These are phyloP conservation scores for Xylaria intraflava DNA, from an alignment of 495 filamentous ascomycete genomes.

Conservation along the genomic window DNA sequence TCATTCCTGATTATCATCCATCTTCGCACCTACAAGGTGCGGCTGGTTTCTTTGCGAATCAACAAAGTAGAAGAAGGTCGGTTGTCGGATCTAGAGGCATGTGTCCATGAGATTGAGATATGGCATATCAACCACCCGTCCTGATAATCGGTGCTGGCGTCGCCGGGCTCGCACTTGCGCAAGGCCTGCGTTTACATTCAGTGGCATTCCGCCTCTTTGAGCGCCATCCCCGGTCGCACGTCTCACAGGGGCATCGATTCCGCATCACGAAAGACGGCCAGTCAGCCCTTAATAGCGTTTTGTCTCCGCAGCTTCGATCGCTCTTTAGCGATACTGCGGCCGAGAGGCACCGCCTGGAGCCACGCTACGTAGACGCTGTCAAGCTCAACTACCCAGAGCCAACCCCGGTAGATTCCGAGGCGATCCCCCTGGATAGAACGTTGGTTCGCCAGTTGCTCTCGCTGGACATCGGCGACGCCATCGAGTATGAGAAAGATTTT, in stretches of 20 bases:
- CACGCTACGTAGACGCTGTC: conserved; percentile 17
- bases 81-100: no score
- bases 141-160: conserved; percentile 42
- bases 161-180: conserved; percentile 41
- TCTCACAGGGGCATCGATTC: conserved; percentile 31
- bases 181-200: conserved; percentile 37
- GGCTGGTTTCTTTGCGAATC: no score
- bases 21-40: no score
- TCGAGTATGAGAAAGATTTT: conserved; percentile 40
- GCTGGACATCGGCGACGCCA: conserved; percentile 26
- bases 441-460: conserved; percentile 18
- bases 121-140: conserved; percentile 11
- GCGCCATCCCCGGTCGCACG: conserved; percentile 26
- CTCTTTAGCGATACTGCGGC: conserved; percentile 16
- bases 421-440: conserved; percentile 17
- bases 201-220: conserved; percentile 46
- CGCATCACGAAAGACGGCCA: conserved; percentile 31
- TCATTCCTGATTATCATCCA: no score
- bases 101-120: no score
- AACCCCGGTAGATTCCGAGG: conserved; percentile 1
- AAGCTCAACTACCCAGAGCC: conserved; percentile 16
- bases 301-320: conserved; percentile 14
- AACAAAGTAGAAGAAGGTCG: no score
- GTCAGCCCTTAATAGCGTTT: conserved; percentile 18
- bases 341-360: conserved; percentile 13